These are phyloP conservation scores for Hypoxylon rickii DNA, from an alignment of 495 filamentous ascomycete species.

Conservation along the genomic window DNA sequence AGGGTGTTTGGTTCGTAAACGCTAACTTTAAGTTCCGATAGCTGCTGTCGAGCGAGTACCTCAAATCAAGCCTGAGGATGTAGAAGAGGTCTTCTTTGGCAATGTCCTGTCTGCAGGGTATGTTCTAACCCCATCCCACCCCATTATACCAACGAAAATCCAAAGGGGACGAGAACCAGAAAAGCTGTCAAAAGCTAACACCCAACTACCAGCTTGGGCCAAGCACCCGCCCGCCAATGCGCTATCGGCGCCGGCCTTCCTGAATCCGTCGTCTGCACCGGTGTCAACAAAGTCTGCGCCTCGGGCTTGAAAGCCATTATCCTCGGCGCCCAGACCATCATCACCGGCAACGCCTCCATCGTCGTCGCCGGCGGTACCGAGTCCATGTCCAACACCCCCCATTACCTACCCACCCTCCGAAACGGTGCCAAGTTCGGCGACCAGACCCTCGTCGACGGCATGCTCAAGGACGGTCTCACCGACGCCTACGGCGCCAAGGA, in stretches of 20 bases:
- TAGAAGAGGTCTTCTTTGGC: constrained; percentile 96
- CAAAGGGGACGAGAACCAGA: background rate
- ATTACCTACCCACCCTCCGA: constrained; percentile 87
- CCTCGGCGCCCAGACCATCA: constrained; percentile 93
- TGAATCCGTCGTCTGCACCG: constrained; percentile 80
- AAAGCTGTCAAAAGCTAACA: constrained; percentile 11
- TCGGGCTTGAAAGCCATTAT: constrained; percentile 93
- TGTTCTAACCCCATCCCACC: constrained; percentile 49
- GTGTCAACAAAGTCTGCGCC: constrained; percentile 98
- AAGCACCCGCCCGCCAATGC: constrained; percentile 94
- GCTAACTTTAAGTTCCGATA: constrained; percentile 36
- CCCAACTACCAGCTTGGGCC: constrained; percentile 71
- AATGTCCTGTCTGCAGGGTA: constrained; percentile 97
- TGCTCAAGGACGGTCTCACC: constrained; percentile 88
- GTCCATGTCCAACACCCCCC: constrained; percentile 97
- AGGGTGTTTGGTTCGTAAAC: constrained; percentile 11
- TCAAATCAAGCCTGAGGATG: constrained; percentile 79
- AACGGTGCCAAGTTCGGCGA: constrained; percentile 89
- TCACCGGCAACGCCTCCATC: constrained; percentile 87
- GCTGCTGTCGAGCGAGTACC: constrained; percentile 86
- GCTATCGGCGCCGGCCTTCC: constrained; percentile 84
- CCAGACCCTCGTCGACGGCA: constrained; percentile 81
- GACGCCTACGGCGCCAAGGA: constrained; percentile 89
- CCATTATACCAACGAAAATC: background rate
- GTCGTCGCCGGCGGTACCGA: constrained; percentile 93